Percentiles rank a stretch among this genome's conserved stretches.
Evolutionary conservation across 2,329 filamentous ascomycete genomes (phyloP).

Genomic region (Emmonsia crescens): DNA sequence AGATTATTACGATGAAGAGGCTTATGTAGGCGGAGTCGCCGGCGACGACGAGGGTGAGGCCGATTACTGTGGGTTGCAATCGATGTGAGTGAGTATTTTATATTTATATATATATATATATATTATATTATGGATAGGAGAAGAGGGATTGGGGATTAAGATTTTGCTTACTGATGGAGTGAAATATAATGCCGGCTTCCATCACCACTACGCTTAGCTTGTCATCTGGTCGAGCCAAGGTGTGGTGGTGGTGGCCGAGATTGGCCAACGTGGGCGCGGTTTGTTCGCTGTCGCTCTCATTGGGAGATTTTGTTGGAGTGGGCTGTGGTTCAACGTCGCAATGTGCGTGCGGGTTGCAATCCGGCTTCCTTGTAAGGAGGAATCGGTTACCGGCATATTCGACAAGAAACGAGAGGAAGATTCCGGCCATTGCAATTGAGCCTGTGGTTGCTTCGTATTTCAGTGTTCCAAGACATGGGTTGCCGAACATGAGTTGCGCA

Average conservation of each 20-base stretch:
- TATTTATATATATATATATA: slow-evolving; percentile 35
- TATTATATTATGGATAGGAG: slow-evolving; percentile 27
- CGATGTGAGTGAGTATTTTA: slow-evolving; percentile 35
- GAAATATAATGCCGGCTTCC: slow-evolving; percentile 64
- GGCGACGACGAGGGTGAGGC: slow-evolving; percentile 50
- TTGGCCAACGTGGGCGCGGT: slow-evolving; percentile 14
- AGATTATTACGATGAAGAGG: slow-evolving; percentile 54
- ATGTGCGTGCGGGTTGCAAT: slow-evolving; percentile 18
- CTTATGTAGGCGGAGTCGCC: slow-evolving; percentile 40
- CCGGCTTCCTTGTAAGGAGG: slow-evolving; percentile 25
- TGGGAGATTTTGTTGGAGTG: slow-evolving; percentile 18
- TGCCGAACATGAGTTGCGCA: slow-evolving; percentile 60
- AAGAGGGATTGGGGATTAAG: slow-evolving; percentile 47
- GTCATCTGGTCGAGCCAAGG: slow-evolving; percentile 17
- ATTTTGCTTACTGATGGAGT: slow-evolving; percentile 52
- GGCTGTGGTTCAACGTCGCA: slow-evolving; percentile 20
- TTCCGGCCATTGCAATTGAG: slow-evolving; percentile 61
- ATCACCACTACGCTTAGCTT: slow-evolving; percentile 57
- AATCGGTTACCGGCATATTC: slow-evolving; percentile 57
- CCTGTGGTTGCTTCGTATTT: slow-evolving; percentile 59
- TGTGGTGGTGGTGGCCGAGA: slow-evolving; percentile 24
- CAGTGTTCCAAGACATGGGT: slow-evolving; percentile 55
- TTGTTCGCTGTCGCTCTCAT: slow-evolving; percentile 7
- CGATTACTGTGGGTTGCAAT: slow-evolving; percentile 51
- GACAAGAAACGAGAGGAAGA: slow-evolving; percentile 61